Base-by-base conservation (phyloP, 1,284 basidiomycete genomes). In the Austroboletus novae-zelandiae region DNA sequence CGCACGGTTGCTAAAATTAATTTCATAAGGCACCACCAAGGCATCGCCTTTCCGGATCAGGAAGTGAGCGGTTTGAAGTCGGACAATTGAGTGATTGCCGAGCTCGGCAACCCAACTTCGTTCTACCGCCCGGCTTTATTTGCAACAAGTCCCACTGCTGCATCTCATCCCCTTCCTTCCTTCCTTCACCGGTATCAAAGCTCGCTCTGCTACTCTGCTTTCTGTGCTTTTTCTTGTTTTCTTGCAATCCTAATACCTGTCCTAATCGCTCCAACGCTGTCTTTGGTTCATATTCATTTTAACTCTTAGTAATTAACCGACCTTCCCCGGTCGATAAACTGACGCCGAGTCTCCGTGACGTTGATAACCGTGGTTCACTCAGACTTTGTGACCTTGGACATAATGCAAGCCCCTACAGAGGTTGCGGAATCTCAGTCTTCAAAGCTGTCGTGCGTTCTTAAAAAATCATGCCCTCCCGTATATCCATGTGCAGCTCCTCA, bases 271-370 rank as follows among this genome's bases (percentile, higher is more conserved):
- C 48, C 40, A 43, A 50, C 45, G 45, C 50, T 42, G 37, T 51
- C 53, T 51, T 52, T 49, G 45, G 50, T 49, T 37, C 49, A 55
- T 48, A 46, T 62, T 67, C 65, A 69, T 68, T 51, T 67, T 52
- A 67, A 51, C 61, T 54, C 66, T 68, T 29, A 29, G 29, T 69
- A 67, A 67, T 71, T 71, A 68, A 69, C 65, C 68, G 65, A 70
- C 61, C 67, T 63, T 61, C 66, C 65, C 68, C 65, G 65, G 65
- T 71, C 67, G 65, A 69, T 71, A 67, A 67, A 67, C 65, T 63
- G 68, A 68, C 67, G 68, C 65, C 65, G 65, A 57, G 67, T 69
- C 69, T 66, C 68, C 67, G 65, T 70, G 57, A 68, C 65, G 51
- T 66, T 70, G 65, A 67, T 67, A 69, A 70, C 65, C 65, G 65